Conservation (phyloP, 164 flowering plant genomes). For the Litsea cubeba region DNA sequence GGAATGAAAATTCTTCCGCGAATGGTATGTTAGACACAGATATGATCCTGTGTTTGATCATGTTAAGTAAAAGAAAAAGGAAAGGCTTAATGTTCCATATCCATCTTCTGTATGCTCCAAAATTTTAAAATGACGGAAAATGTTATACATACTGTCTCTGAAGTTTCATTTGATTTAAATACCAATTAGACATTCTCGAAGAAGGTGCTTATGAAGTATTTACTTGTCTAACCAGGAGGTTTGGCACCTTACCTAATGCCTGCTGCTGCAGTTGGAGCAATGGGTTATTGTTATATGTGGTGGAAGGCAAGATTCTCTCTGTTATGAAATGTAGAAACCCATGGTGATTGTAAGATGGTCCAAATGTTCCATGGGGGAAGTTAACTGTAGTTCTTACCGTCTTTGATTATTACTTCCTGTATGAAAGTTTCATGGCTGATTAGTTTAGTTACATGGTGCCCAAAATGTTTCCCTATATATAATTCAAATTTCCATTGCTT, state of each 20-base stretch:
- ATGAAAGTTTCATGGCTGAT: not conserved
- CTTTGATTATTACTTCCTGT: not conserved
- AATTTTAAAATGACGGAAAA: no score
- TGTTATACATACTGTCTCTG: no score
- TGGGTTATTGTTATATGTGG: conserved; percentile 96
- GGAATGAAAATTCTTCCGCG: conserved; percentile 54
- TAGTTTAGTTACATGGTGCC: not conserved
- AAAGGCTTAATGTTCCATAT: no score
- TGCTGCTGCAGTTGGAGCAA: conserved; percentile 87
- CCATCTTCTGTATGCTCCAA: no score
- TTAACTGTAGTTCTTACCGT: not conserved
- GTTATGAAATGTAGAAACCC: not conserved
- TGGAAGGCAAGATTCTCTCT: conserved; percentile 65
- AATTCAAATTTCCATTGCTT: no score
- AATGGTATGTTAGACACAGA: conserved; percentile 29
- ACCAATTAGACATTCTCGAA: not conserved
- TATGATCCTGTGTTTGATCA: no score
- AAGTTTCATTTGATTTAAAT: not conserved
- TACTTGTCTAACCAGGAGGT: conserved; percentile 33
- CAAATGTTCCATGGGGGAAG: not conserved
- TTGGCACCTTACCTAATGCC: conserved; percentile 65
- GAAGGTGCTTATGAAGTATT: not conserved
- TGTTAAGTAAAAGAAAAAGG: no score
- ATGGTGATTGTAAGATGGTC: not conserved
- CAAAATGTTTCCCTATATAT: not conserved